Base-by-base conservation (phyloP, 2,329 filamentous ascomycete genomes). In the Cladophialophora bantiana region DNA sequence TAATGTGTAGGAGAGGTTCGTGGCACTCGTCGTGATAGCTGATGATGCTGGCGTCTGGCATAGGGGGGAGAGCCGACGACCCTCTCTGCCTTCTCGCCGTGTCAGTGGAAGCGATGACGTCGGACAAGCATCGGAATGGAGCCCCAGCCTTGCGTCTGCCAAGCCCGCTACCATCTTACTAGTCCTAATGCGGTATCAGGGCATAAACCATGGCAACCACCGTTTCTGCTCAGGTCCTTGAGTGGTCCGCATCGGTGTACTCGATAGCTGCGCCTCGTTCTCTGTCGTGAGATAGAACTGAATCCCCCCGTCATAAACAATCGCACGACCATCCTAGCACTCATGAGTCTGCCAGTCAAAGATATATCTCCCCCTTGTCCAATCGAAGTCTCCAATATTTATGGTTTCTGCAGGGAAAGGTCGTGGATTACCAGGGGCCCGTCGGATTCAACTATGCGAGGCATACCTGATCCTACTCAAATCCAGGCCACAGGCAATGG, bases 111-210 rank as follows among this genome's bases (percentile, higher is more conserved):
- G 15, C 20, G 13, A 65, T 65, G 60, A 64, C 54, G 54, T 57
- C 53, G 62, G 55, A 42, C 48, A 38, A 45, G 53, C 56, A 50
- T 64, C 42, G 18, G 26, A 38, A 34, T 10, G 20, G 7, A 31
- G 4, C n/a, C 15, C 45, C 63, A 70, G 68, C 68, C 68, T 70
- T 68, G 68, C 66, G 63, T 68, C 38, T 68, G 64, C 68, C 65
- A 70, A 70, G 66, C 52, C 45, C 34, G 56, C 61, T 50, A 61
- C 56, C 54, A n/a, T 34, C 13, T 59, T 31, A 34, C 54, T 48
- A 62, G 53, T 40, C 42, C 54, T 48, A 62, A 61, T 40, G 53
- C 57, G n/a, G 45, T 13, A 13, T 31, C 40, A 35, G 26, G 40
- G 18, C 20, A 61, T 18, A 31, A 40, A 34, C 45, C 59, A 9